Evolutionary conservation across 768 basidiomycete species (phyloP).

Genomic region (Auricularia cornea): DNA sequence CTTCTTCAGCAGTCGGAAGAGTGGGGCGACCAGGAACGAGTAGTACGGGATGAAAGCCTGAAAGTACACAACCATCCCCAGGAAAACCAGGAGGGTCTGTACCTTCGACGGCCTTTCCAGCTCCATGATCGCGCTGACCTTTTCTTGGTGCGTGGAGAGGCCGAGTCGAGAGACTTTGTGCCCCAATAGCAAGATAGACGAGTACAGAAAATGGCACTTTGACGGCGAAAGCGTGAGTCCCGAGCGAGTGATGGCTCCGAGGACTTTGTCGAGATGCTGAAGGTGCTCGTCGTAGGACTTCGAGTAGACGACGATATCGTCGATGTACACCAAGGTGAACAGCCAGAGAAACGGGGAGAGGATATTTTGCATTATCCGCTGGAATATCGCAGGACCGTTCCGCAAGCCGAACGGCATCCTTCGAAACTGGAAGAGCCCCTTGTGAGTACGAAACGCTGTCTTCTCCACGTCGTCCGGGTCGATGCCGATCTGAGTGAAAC

Average conservation of each 20-base stretch:
- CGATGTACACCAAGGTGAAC: too few species aligned
- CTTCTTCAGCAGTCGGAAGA: too few species aligned
- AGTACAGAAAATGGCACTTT: constrained; percentile 29
- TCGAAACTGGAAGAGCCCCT: too few species aligned
- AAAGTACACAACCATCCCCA: constrained; percentile 34
- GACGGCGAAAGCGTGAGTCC: constrained; percentile 26
- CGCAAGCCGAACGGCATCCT: constrained; percentile 6
- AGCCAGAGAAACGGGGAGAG: constrained; percentile 11
- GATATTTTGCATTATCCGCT: constrained; percentile 32
- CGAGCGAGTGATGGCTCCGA: constrained; percentile 10
- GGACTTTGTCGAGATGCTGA: constrained; percentile 11
- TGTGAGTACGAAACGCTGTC: constrained; percentile 31
- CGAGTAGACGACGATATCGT: constrained; percentile 33
- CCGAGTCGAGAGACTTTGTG: constrained; percentile 28
- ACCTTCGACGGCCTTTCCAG: constrained; percentile 19
- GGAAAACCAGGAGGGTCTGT: constrained; percentile 23
- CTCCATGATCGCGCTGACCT: constrained; percentile 26
- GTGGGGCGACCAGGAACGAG: too few species aligned
- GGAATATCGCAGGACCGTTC: constrained; percentile 31
- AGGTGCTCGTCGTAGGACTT: constrained; percentile 21
- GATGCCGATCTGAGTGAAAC: constrained; percentile 42
- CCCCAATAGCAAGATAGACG: constrained; percentile 24
- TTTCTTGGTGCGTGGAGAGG: constrained; percentile 29
- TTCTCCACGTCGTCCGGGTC: constrained; percentile 23
- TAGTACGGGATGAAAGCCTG: too few species aligned